Evolutionary conservation across 2,329 filamentous ascomycete species (phyloP).

Genomic region (Pestalotiopsis fici): DNA sequence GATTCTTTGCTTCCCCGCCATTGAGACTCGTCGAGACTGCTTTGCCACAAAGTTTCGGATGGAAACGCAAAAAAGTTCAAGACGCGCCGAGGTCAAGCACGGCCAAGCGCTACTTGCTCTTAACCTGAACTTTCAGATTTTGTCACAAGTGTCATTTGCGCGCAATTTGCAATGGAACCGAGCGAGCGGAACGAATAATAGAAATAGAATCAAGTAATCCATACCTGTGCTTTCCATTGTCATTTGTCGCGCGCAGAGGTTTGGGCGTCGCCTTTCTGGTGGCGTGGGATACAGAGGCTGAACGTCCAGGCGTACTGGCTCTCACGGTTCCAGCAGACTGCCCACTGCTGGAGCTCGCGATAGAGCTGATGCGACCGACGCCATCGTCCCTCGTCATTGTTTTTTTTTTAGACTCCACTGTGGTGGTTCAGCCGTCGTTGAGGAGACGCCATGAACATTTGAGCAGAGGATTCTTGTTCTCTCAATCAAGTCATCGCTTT

Average conservation of each 20-base stretch:
- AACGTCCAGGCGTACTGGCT: constrained; percentile 38
- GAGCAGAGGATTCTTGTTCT: constrained; percentile 3
- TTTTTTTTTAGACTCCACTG: constrained; percentile 22
- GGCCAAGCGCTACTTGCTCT: not conserved
- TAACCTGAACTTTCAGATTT: not conserved
- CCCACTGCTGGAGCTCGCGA: constrained; percentile 67
- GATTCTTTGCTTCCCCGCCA: not conserved
- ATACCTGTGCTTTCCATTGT: constrained; percentile 49
- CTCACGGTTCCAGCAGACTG: constrained; percentile 67
- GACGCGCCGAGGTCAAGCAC: not conserved
- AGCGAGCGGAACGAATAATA: not conserved
- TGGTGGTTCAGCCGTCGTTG: not conserved
- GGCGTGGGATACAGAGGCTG: constrained; percentile 30
- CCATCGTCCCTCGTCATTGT: constrained; percentile 71
- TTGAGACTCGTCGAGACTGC: not conserved
- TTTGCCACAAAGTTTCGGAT: constrained; percentile 7
- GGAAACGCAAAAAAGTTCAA: not conserved
- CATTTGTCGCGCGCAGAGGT: constrained; percentile 56
- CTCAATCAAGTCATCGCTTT: constrained; percentile 11
- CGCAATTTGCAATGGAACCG: not conserved
- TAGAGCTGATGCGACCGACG: constrained; percentile 64
- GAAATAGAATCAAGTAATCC: constrained; percentile 15
- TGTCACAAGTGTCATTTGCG: not conserved
- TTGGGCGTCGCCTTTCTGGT: constrained; percentile 39
- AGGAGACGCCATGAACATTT: constrained; percentile 13